Evolutionary conservation across 192 early-diverging fungal genomes (phyloP), one percentile per base, ranked within the genome.

Genomic region (Nowakowskiella sp.): DNA sequence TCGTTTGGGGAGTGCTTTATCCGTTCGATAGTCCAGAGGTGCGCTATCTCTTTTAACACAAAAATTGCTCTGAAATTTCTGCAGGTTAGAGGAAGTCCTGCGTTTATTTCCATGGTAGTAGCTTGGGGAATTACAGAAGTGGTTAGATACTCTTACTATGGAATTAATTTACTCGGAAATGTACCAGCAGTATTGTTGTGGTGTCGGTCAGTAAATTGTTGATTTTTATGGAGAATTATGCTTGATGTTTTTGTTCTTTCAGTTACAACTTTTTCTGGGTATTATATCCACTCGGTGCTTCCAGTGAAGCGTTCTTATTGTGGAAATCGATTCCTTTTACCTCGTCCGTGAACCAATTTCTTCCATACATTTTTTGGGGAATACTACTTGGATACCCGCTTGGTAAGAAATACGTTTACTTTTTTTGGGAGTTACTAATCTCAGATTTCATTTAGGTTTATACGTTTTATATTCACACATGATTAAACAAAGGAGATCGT

Each of bases 231-330:
- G 24, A 23, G 1, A 64, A 30, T 22, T 16, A 30, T 22, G 27
- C 13, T 16, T 10, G 19, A 31, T 6, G 31, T 49, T 51, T 24
- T 50, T 61, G 52, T 48, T 57, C 13, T 57, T 54, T 55, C 58
- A 83, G 94, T 56, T 98, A 98, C 71, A 93, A 84, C 49, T 88
- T 94, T 64, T 98, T 98, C 73, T 90, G 81, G 56, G 68, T 92
- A 22, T 74, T 98, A 27, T 98, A 98, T 65, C 94, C 94, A 24
- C 48, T 84, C 8, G 94, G 94, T 47, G 91, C 91, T 26, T 71
- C 76, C 42, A 84, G 83, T 32, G 94, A 98, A 72, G 70, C 83
- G 39, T 64, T 87, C 47, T 74, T 91, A 60, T 68, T 88, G 47
- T 88, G 78, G 63, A 78, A 78, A 32, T 74, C 81, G 28, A 66